A percentile compares a stretch with the other conserved stretches of the same genome.
Evolutionary conservation across 768 basidiomycete genomes (phyloP).

Genomic region (Saitozyma sp.): DNA sequence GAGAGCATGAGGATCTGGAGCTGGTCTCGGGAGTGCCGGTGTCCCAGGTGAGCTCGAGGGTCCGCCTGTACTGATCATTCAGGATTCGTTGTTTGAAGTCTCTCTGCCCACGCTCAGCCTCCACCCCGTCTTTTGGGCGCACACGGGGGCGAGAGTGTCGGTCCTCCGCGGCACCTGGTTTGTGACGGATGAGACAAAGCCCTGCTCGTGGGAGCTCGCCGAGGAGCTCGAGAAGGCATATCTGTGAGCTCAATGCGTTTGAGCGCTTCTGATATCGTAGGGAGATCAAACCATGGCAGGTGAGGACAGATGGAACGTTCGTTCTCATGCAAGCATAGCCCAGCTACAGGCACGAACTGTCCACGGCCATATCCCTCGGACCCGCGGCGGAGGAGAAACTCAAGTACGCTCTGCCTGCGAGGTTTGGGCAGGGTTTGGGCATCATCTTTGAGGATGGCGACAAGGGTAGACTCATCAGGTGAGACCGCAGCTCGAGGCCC

Average conservation of each 20-base stretch:
- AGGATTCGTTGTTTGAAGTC: conserved; percentile 53
- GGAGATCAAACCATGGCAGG: conserved; percentile 52
- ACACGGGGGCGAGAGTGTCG: conserved; percentile 52
- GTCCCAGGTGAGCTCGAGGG: conserved; percentile 39
- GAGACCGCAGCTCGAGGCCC: conserved; percentile 12
- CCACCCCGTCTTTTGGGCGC: conserved; percentile 55
- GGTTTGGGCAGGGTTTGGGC: conserved; percentile 39
- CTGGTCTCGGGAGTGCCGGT: conserved; percentile 46
- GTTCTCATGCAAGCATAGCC: conserved; percentile 18
- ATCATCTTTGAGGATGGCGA: conserved; percentile 55
- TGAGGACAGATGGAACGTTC: neutral
- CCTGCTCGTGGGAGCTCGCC: conserved; percentile 54
- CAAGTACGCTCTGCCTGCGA: conserved; percentile 45
- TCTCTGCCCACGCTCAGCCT: conserved; percentile 46
- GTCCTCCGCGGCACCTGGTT: conserved; percentile 56
- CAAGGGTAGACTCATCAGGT: conserved; percentile 52
- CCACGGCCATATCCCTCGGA: conserved; percentile 51
- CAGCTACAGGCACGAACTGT: conserved; percentile 55
- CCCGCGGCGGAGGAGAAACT: conserved; percentile 55
- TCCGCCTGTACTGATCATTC: neutral
- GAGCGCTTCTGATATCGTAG: conserved; percentile 20
- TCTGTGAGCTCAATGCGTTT: conserved; percentile 10
- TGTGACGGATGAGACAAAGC: conserved; percentile 53
- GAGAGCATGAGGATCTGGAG: conserved; percentile 46
- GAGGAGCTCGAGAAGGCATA: conserved; percentile 54